Evolutionary conservation across 1,139 yeast genomes (phyloP).

Genomic region (Yamadazyma songkhlaensis): DNA sequence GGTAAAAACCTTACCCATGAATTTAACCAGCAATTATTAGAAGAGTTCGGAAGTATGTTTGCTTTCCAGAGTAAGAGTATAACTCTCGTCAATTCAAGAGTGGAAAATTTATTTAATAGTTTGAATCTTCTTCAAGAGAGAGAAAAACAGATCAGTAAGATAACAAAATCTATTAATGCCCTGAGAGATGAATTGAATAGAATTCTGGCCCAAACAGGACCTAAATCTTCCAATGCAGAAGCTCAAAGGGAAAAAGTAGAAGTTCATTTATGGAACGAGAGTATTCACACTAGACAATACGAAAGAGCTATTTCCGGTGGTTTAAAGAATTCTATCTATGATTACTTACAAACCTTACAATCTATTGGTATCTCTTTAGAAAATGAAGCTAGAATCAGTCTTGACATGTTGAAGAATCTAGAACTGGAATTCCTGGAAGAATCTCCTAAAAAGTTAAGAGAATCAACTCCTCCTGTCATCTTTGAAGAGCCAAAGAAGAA

Average conservation of each 20-base stretch:
- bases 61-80: slow-evolving; percentile 6
- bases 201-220: slow-evolving; percentile 46
- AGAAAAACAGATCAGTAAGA: slow-evolving; percentile 40
- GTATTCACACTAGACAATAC: slow-evolving; percentile 50
- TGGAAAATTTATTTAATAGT: slow-evolving; percentile 23
- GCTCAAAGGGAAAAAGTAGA: slow-evolving; percentile 49
- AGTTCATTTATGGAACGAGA: slow-evolving; percentile 45
- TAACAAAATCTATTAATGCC: not conserved
- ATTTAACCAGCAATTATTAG: slow-evolving; percentile 7
- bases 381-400: slow-evolving; percentile 32
- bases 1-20: slow-evolving; percentile 6
- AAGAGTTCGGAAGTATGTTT: slow-evolving; percentile 9
- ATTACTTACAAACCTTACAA: slow-evolving; percentile 38
- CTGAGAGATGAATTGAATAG: not conserved
- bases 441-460: slow-evolving; percentile 1
- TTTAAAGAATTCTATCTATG: slow-evolving; percentile 42
- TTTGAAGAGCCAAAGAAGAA: not conserved
- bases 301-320: slow-evolving; percentile 44
- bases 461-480: slow-evolving; percentile 7
- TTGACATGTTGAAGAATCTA: slow-evolving; percentile 5
- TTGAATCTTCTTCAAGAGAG: slow-evolving; percentile 47
- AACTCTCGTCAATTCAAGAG: slow-evolving; percentile 3
- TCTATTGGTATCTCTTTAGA: slow-evolving; percentile 26
- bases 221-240: slow-evolving; percentile 30
- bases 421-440: slow-evolving; percentile 9